phyloP scores from a whole-genome alignment of 768 basidiomycete genomes.

The Podaxis pistillaris region DNA sequence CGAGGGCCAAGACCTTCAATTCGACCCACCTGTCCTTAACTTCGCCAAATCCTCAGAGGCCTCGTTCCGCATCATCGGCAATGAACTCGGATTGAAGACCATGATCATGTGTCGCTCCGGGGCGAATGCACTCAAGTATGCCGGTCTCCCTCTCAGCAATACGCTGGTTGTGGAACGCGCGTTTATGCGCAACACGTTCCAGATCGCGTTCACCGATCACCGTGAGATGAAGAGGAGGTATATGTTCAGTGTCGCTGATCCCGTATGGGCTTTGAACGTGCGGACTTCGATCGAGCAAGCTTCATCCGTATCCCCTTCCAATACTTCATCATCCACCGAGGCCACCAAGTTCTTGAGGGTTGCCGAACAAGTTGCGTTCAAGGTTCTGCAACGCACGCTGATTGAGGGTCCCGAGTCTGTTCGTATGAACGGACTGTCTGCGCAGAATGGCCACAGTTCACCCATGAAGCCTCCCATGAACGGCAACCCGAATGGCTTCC shows the following conservation, averaged over 20 bases:
- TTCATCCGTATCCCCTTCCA: conserved; percentile 30
- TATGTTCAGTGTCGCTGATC: conserved; percentile 91
- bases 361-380: conserved; percentile 74
- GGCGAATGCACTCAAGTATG: conserved; percentile 78
- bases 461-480: background rate
- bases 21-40: conserved; percentile 81
- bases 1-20: conserved; percentile 82
- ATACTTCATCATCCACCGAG: conserved; percentile 26
- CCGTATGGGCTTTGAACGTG: conserved; percentile 70
- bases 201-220: conserved; percentile 79
- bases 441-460: conserved; percentile 12
- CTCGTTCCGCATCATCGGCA: conserved; percentile 91
- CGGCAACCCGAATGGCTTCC: conserved; percentile 16
- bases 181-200: conserved; percentile 97
- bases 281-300: conserved; percentile 65
- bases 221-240: conserved; percentile 74
- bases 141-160: conserved; percentile 77
- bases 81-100: conserved; percentile 75
- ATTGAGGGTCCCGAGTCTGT: conserved; percentile 37
- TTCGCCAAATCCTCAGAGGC: conserved; percentile 79
- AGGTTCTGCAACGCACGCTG: conserved; percentile 81
- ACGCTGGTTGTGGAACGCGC: conserved; percentile 82
- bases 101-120: conserved; percentile 85
- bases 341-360: conserved; percentile 58
- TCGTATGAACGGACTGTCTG: conserved; percentile 21